Conservation (phyloP, 495 filamentous ascomycete genomes). For the Penicillium bialowiezense region DNA sequence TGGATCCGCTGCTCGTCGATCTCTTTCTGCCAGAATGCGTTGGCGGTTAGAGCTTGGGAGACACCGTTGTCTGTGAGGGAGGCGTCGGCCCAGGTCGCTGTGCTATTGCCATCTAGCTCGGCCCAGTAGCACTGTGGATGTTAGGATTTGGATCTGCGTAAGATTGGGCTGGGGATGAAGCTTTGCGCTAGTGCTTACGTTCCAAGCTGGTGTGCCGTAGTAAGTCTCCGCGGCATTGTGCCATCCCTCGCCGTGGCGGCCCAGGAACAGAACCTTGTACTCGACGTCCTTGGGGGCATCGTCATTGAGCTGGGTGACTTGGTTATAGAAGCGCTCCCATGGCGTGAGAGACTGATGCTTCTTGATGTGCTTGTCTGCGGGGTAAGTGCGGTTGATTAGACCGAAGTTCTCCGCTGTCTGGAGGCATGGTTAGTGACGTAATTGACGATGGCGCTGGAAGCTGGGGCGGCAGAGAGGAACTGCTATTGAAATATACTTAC, state of each 20-base stretch:
- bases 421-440: background rate
- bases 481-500: constrained; percentile 32
- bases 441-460: background rate
- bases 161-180: background rate
- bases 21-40: constrained; percentile 60
- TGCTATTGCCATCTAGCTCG: constrained; percentile 63
- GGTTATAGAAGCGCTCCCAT: constrained; percentile 64
- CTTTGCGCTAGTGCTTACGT: constrained; percentile 41
- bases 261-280: constrained; percentile 70
- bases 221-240: constrained; percentile 64
- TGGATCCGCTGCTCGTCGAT: constrained; percentile 56
- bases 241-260: constrained; percentile 68
- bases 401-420: constrained; percentile 65
- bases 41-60: constrained; percentile 58
- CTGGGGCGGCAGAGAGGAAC: too few species aligned
- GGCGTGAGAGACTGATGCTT: constrained; percentile 46
- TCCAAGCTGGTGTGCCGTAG: constrained; percentile 68
- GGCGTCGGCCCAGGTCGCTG: constrained; percentile 67
- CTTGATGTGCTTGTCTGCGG: constrained; percentile 40
- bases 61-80: constrained; percentile 59
- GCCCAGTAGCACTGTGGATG: constrained; percentile 66
- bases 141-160: background rate
- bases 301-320: constrained; percentile 55
- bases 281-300: constrained; percentile 40
- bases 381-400: constrained; percentile 58